phyloP scores from a whole-genome alignment of 2,329 filamentous ascomycete genomes.

The Diaporthe ilicicola region DNA sequence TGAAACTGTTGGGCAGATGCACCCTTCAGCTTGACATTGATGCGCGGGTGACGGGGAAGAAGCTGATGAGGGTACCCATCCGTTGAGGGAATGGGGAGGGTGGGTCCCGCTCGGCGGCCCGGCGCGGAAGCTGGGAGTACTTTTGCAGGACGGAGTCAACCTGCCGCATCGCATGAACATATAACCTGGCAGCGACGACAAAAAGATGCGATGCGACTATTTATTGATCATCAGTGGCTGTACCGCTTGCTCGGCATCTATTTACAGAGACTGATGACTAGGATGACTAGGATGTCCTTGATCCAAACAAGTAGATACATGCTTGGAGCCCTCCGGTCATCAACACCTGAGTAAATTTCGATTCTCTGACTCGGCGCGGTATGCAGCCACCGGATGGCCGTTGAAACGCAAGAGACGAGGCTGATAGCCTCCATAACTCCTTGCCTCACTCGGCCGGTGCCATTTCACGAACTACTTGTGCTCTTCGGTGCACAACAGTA shows the following conservation, averaged over 20 bases:
- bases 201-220: neutral
- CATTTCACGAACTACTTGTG: neutral
- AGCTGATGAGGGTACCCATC: neutral
- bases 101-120: constrained; percentile 14
- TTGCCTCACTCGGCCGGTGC: too few relatives aligned
- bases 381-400: neutral
- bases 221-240: neutral
- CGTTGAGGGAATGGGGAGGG: neutral
- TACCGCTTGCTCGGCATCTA: neutral
- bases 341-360: too few relatives aligned
- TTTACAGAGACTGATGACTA: neutral
- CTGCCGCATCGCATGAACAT: neutral
- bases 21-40: neutral
- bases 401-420: neutral
- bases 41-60: neutral
- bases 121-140: neutral
- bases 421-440: neutral
- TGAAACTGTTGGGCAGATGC: neutral
- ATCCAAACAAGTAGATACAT: neutral
- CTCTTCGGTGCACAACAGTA: neutral
- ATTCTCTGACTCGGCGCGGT: neutral
- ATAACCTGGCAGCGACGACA: neutral
- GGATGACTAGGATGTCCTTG: neutral
- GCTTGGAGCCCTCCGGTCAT: neutral
- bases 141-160: neutral